A percentile compares a stretch with the other conserved stretches of the same genome.
Conservation (phyloP, 345 rosid genomes). For the Linum usitatissimum region DNA sequence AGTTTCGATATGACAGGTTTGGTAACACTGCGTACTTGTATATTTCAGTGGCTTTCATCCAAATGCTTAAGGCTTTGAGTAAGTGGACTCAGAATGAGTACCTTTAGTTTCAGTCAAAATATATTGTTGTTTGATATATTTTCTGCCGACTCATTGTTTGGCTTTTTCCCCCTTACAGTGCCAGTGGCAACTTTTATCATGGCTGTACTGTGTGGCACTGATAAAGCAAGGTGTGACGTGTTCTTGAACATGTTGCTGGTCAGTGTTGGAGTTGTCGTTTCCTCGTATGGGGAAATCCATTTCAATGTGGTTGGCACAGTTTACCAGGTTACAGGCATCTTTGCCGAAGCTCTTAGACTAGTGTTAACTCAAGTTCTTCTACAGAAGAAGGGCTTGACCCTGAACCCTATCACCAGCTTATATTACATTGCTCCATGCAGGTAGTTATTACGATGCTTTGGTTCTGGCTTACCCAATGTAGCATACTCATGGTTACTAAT, state of each 20-base stretch:
- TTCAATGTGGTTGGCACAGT: slow-evolving; percentile 85
- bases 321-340: slow-evolving; percentile 90
- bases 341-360: slow-evolving; percentile 95
- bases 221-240: slow-evolving; percentile 80
- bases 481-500: neutral
- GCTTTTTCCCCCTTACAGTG: slow-evolving; percentile 53
- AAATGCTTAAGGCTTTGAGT: slow-evolving; percentile 98
- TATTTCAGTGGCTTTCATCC: slow-evolving; percentile 94
- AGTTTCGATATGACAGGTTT: slow-evolving; percentile 44
- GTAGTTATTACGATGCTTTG: slow-evolving; percentile 26
- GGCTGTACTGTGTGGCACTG: slow-evolving; percentile 89
- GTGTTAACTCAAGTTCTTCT: slow-evolving; percentile 93
- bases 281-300: slow-evolving; percentile 94
- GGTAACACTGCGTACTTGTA: slow-evolving; percentile 91
- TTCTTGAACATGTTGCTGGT: slow-evolving; percentile 89
- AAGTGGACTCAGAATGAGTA: slow-evolving; percentile 27
- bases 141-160: slow-evolving; percentile 16
- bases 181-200: slow-evolving; percentile 84
- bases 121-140: slow-evolving; percentile 9
- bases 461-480: neutral
- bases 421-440: slow-evolving; percentile 99
- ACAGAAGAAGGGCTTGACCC: slow-evolving; percentile 81
- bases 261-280: slow-evolving; percentile 90
- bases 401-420: slow-evolving; percentile 90
- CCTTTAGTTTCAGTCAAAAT: neutral